A percentile compares a stretch with the other conserved stretches of the same genome.
phyloP scores from a whole-genome alignment of 2,329 filamentous ascomycete genomes.

The Neodidymelliopsis sp. region DNA sequence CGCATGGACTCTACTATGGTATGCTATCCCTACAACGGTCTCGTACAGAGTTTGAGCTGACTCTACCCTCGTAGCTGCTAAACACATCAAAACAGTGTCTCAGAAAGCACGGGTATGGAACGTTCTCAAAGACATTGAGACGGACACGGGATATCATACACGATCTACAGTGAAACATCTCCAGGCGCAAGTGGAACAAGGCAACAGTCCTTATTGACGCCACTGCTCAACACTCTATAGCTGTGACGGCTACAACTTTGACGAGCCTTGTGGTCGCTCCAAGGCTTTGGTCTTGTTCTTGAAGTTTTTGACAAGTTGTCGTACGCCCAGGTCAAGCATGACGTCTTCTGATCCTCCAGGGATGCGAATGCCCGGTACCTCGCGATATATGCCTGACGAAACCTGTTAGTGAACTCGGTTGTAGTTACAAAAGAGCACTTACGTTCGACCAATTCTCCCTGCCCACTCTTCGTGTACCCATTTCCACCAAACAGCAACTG shows the following conservation, averaged over 20 bases:
- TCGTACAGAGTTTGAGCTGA: neutral
- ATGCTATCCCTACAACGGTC: slow-evolving; percentile 1
- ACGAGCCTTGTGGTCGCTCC: slow-evolving; percentile 52
- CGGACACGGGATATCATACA: slow-evolving; percentile 43
- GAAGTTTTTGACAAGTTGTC: slow-evolving; percentile 76
- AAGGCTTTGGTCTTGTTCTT: slow-evolving; percentile 63
- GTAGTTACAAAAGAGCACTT: slow-evolving; percentile 50
- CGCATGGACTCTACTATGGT: slow-evolving; percentile 45
- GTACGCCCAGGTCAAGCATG: slow-evolving; percentile 71
- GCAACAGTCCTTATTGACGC: too few relatives aligned
- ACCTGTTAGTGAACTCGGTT: too few relatives aligned
- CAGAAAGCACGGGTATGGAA: slow-evolving; percentile 46
- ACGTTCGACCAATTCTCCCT: slow-evolving; percentile 75
- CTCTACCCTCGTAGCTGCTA: slow-evolving; percentile 33
- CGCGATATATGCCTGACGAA: slow-evolving; percentile 64
- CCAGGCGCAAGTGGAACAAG: slow-evolving; percentile 34
- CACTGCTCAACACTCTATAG: too few relatives aligned
- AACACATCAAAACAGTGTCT: slow-evolving; percentile 43
- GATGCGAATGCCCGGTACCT: slow-evolving; percentile 67
- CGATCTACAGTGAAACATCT: slow-evolving; percentile 36
- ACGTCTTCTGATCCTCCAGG: slow-evolving; percentile 78
- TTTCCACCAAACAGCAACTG: slow-evolving; percentile 77
- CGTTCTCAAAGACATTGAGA: slow-evolving; percentile 41
- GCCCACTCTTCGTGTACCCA: slow-evolving; percentile 72
- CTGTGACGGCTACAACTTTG: slow-evolving; percentile 57